Base-by-base conservation (phyloP, 1,284 basidiomycete genomes). In the Mrakiaceae sp. region DNA sequence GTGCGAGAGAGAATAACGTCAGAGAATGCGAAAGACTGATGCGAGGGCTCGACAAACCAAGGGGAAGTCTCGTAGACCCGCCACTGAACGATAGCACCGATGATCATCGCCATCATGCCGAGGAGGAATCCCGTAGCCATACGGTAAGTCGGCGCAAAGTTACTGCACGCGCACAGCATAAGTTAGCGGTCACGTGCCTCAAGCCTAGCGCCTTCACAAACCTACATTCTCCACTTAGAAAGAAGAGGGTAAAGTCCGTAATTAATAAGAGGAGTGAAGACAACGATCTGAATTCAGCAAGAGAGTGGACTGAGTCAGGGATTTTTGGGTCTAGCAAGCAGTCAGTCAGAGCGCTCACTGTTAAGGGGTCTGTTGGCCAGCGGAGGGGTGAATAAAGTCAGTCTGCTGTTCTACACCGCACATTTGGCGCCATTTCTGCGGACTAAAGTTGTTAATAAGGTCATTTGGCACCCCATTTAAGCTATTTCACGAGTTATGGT, bases 381-480 rank as follows among this genome's bases (percentile, higher is more conserved):
- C 2, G 42, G 11, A 44, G 11, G 54, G 39, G 57, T 12, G n/a
- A 11, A 16, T 8, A 44, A 39, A 14, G 8, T 39, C n/a, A 8
- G 42, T 58, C 12, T 43, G 43, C 12, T 43, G 6, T 11, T 9
- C 39, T 6, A n/a, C 27, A 6, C 12, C 27, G 42, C 11, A 47
- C n/a, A 63, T 46, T 1, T 11, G 11, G 44, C 57, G 27, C 9
- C 14, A 46, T 27, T 47, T 4, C 7, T 10, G 27, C 12, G 78
- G 70, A 73, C 80, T 79, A 68, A 79, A 75, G 72, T 78, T 78
- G 70, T 71, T 72, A 63, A 79, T 72, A 52, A 81, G 66, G 67
- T 80, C 79, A 73, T 79, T 80, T 64, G 79, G 79, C 0, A 77
- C 72, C 60, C 76, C 75, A 70, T 78, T 72, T 40, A 77, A 70